Base-by-base conservation (phyloP, 2,329 filamentous ascomycete species). In the Ophiocordyceps camponoti-floridani region DNA sequence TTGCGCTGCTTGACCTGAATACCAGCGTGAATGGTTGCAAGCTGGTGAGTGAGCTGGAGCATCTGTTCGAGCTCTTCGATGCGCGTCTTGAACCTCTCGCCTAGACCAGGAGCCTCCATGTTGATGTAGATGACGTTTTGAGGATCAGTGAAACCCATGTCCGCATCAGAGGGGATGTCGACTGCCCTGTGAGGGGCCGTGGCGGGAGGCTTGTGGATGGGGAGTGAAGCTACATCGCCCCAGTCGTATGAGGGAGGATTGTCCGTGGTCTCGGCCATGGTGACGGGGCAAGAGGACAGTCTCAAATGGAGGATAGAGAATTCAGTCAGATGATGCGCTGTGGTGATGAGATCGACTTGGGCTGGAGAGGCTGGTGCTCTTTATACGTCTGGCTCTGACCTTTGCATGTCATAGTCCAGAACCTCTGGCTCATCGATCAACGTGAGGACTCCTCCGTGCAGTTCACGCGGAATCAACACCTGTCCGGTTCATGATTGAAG, bases 31-130 rank as follows among this genome's bases (percentile, higher is more conserved):
- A 46, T 46, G 7, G 45, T 46, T 14, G 35, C 42, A 4, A 46
- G 42, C 45, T 46, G 45, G 26, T 46, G 45, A 19, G 45, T 46
- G 42, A 46, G 19, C 28, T 41, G 33, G 27, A 44, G 37, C 45
- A 46, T 46, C n/a, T 46, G 45, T 33, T 46, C 45, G 1, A 46
- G 41, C 45, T 46, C 38, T 5, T 12, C 18, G 16, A 44, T 19
- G 10, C 45, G 45, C 3, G 33, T 35, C 16, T 27, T 43, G 42
- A 44, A 46, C 37, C 35, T 43, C 10, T 41, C 19, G 11, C 9
- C 11, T 10, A 45, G 23, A 23, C 27, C 37, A 23, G 28, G 4
- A 4, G 18, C 43, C 26, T 45, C 38, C 35, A 40, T 41, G 31
- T 45, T 40, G 26, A 45, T 26, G 28, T 45, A 45, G 16, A 45